Conservation (phyloP, 768 basidiomycete species). For the Podaxis sp. region DNA sequence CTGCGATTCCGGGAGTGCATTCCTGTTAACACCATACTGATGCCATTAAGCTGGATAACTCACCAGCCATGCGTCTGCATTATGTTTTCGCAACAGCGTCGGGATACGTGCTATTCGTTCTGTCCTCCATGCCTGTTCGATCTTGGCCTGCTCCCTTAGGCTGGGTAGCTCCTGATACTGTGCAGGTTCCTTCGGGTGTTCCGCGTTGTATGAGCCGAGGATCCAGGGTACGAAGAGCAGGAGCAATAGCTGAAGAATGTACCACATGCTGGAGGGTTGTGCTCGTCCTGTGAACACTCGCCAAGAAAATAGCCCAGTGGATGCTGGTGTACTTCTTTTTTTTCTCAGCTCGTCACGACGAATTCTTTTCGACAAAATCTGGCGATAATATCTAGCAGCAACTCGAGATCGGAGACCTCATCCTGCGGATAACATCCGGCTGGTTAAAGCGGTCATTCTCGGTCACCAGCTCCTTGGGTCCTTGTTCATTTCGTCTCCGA, state of each 20-base stretch:
- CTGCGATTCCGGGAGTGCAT: slow-evolving; percentile 24
- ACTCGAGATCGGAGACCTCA: too few species aligned
- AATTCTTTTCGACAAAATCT: too few species aligned
- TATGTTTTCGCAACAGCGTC: slow-evolving; percentile 39
- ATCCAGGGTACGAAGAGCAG: neutral
- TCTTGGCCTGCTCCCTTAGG: slow-evolving; percentile 38
- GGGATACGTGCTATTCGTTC: slow-evolving; percentile 44
- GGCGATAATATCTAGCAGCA: too few species aligned
- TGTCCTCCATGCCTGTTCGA: slow-evolving; percentile 40
- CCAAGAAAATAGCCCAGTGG: neutral
- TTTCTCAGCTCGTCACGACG: neutral
- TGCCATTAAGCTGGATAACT: slow-evolving; percentile 9
- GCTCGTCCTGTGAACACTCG: neutral
- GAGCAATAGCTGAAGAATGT: neutral
- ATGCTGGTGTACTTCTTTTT: neutral
- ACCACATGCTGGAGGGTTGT: neutral
- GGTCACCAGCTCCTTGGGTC: too few species aligned
- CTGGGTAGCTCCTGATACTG: slow-evolving; percentile 36
- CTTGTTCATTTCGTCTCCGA: too few species aligned
- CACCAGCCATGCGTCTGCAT: slow-evolving; percentile 44
- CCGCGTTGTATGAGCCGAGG: neutral
- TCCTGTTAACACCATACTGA: neutral
- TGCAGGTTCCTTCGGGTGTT: slow-evolving; percentile 30
- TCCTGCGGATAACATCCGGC: too few species aligned
- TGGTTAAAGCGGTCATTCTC: too few species aligned